Conservation (phyloP, 2,329 filamentous ascomycete genomes). For the Tolypocladium paradoxum region DNA sequence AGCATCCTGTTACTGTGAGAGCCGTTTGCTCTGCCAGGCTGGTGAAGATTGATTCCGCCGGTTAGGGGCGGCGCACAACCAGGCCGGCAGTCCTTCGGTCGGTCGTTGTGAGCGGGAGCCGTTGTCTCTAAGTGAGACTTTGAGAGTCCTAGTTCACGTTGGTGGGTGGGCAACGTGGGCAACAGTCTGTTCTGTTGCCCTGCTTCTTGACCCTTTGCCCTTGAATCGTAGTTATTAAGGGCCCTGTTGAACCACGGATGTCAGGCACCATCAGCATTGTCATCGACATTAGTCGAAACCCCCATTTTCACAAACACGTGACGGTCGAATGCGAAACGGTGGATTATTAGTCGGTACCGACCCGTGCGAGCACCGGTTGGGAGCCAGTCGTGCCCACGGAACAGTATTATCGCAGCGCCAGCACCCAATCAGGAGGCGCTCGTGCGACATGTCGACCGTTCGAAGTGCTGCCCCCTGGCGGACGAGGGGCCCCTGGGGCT, state of each 20-base stretch:
- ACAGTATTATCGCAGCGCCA: not conserved
- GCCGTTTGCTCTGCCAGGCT: not conserved
- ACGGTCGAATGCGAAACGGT: not conserved
- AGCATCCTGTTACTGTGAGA: not conserved
- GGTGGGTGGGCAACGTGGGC: no score
- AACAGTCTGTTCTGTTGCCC: not conserved
- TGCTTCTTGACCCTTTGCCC: not conserved
- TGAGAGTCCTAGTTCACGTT: no score
- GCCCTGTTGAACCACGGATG: not conserved
- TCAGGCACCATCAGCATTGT: not conserved
- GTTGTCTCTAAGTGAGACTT: no score
- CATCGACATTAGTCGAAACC: not conserved
- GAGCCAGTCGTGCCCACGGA: not conserved
- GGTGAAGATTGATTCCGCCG: not conserved
- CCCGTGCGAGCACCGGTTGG: no score
- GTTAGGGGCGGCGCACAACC: no score
- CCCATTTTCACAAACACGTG: not conserved
- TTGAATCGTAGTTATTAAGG: not conserved
- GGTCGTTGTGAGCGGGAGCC: not conserved
- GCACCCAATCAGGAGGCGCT: not conserved
- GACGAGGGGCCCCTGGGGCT: not conserved
- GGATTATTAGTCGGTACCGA: no score
- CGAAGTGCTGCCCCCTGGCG: not conserved
- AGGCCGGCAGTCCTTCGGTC: no score
- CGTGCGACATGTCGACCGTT: not conserved